Conservation (phyloP, 331 rosid species). For the Phaseolus coccineus region DNA sequence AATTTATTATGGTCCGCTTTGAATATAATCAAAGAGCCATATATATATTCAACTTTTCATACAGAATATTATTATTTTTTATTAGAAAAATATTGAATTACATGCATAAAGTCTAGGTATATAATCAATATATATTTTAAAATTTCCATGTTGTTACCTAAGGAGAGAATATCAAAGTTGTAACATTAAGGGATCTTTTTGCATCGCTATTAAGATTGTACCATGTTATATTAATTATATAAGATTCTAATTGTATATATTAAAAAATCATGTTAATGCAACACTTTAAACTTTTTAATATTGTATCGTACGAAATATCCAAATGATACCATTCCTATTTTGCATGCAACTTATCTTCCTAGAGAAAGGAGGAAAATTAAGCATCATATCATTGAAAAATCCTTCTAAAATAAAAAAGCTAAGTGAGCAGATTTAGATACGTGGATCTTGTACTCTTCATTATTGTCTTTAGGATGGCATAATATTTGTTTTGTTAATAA, state of each 20-base stretch:
- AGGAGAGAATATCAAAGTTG: no score
- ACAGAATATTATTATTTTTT: no score
- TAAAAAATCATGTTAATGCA: not conserved
- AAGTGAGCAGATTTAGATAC: not conserved
- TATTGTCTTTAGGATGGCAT: not conserved
- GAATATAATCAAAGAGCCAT: no score
- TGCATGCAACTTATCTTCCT: not conserved
- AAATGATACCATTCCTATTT: not conserved
- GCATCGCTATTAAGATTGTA: not conserved
- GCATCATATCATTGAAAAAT: conserved; percentile 17
- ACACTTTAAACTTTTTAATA: not conserved
- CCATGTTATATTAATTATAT: not conserved
- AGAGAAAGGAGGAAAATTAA: not conserved
- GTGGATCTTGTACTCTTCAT: not conserved
- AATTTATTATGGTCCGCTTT: no score
- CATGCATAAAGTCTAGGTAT: no score
- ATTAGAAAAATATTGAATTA: no score
- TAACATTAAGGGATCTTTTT: no score
- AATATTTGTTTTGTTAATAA: no score
- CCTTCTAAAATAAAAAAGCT: not conserved
- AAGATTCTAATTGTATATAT: not conserved
- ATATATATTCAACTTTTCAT: no score
- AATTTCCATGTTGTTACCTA: no score
- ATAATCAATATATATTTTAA: no score
- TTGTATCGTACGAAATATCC: not conserved